phyloP scores from a whole-genome alignment of 805 yeast genomes.

The Blastobotrys terrestris region DNA sequence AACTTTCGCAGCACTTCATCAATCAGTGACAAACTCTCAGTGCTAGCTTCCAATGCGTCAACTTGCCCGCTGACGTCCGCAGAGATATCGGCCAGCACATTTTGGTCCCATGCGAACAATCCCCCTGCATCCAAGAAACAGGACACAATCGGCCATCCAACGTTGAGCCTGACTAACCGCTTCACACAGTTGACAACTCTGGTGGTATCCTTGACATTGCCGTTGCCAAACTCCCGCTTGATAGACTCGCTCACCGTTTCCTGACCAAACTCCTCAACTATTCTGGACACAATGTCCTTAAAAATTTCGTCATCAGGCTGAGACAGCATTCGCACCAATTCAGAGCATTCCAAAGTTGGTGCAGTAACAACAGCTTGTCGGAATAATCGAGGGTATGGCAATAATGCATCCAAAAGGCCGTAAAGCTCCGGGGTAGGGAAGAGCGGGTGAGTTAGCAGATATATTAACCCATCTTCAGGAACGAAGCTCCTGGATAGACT shows the following conservation, averaged over 20 bases:
- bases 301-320: slow-evolving; percentile 56
- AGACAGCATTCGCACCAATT: slow-evolving; percentile 56
- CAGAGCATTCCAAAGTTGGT: slow-evolving; percentile 57
- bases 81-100: slow-evolving; percentile 42
- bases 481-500: slow-evolving; percentile 17
- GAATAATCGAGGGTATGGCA: slow-evolving; percentile 54
- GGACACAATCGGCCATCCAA: slow-evolving; percentile 57
- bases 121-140: slow-evolving; percentile 70
- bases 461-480: slow-evolving; percentile 58
- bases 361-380: slow-evolving; percentile 81
- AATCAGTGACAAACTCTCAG: slow-evolving; percentile 20
- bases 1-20: slow-evolving; percentile 24
- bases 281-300: slow-evolving; percentile 58
- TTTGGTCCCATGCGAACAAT: slow-evolving; percentile 54
- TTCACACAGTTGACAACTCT: slow-evolving; percentile 33
- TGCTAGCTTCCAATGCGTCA: slow-evolving; percentile 28
- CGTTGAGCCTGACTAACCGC: slow-evolving; percentile 40
- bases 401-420: slow-evolving; percentile 49
- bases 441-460: slow-evolving; percentile 79
- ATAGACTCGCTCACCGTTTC: slow-evolving; percentile 31
- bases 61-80: slow-evolving; percentile 43
- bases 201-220: slow-evolving; percentile 1
- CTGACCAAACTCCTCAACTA: slow-evolving; percentile 57
- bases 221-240: slow-evolving; percentile 20
- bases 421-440: slow-evolving; percentile 59